A percentile compares a stretch with the other conserved stretches of the same genome.
These are phyloP conservation scores for Ogataea degrootiae DNA, from an alignment of 805 yeast species.

Conservation along the genomic window DNA sequence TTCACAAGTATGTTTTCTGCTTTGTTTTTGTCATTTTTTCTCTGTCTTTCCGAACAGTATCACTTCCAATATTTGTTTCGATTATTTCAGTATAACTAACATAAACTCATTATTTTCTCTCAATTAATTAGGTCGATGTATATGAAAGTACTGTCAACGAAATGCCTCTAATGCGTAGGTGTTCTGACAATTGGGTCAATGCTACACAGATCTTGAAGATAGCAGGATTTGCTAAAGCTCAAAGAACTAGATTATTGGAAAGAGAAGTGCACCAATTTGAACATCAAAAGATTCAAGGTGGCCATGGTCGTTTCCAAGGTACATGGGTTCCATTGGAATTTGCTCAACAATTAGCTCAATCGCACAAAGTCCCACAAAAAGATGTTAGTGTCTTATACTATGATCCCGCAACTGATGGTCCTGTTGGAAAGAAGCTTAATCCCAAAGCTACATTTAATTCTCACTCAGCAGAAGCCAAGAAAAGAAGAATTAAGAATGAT, in stretches of 20 bases:
- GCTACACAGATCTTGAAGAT: slow-evolving; percentile 79
- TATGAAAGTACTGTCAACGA: slow-evolving; percentile 63
- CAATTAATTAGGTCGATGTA: slow-evolving; percentile 35
- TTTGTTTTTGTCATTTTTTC: neutral
- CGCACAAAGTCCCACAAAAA: slow-evolving; percentile 45
- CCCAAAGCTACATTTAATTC: slow-evolving; percentile 22
- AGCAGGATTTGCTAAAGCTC: slow-evolving; percentile 74
- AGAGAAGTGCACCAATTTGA: slow-evolving; percentile 61
- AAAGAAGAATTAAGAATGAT: slow-evolving; percentile 31
- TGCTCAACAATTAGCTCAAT: slow-evolving; percentile 54
- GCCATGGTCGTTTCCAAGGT: slow-evolving; percentile 81
- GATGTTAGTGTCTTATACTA: slow-evolving; percentile 53
- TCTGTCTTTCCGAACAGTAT: neutral
- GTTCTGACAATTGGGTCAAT: slow-evolving; percentile 89
- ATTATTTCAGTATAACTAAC: neutral
- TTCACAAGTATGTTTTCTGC: slow-evolving; percentile 33
- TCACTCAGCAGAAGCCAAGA: slow-evolving; percentile 17
- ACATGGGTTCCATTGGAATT: slow-evolving; percentile 76
- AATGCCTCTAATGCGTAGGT: slow-evolving; percentile 83
- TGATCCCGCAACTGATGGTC: slow-evolving; percentile 42
- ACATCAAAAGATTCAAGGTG: slow-evolving; percentile 81
- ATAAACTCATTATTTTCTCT: neutral
- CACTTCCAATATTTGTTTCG: neutral
- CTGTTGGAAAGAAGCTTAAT: slow-evolving; percentile 35
- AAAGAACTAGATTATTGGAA: slow-evolving; percentile 71